These are phyloP conservation scores for Phaeotremella fagi DNA, from an alignment of 768 basidiomycete genomes.

Conservation along the genomic window DNA sequence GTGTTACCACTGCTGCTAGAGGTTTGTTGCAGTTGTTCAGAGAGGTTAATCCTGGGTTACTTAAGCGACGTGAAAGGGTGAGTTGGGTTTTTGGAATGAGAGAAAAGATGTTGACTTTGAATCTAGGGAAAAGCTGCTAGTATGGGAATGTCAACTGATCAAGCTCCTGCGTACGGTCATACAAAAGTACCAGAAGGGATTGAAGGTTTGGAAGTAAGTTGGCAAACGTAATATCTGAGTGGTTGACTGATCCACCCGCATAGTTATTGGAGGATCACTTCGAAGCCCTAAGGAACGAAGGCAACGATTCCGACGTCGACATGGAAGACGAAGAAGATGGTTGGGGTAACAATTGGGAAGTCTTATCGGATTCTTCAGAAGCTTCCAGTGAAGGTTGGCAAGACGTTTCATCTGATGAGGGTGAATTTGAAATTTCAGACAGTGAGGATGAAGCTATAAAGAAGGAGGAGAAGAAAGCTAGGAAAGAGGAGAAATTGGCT, in stretches of 20 bases:
- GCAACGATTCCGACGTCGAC: conserved; percentile 49
- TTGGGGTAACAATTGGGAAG: conserved; percentile 86
- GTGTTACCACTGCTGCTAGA: conserved; percentile 80
- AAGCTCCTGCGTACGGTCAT: conserved; percentile 79
- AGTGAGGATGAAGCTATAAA: conserved; percentile 64
- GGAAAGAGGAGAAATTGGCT: conserved; percentile 20
- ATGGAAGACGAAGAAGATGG: conserved; percentile 56
- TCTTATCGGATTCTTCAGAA: conserved; percentile 53
- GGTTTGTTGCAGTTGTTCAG: conserved; percentile 83
- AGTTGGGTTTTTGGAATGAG: too few species aligned
- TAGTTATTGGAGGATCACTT: conserved; percentile 87
- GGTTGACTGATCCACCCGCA: not conserved
- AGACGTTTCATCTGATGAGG: conserved; percentile 65
- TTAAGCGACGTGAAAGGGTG: conserved; percentile 81
- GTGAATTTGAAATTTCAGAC: conserved; percentile 72
- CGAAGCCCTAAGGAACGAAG: conserved; percentile 63
- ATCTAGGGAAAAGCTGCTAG: conserved; percentile 80
- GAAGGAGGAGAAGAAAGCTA: conserved; percentile 21
- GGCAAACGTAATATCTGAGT: not conserved
- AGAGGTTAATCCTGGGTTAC: conserved; percentile 90
- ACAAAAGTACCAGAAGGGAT: conserved; percentile 72
- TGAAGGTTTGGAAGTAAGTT: conserved; percentile 78
- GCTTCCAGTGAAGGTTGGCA: conserved; percentile 67
- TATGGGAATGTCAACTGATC: conserved; percentile 61
- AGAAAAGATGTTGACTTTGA: not conserved